Base-by-base conservation (phyloP, 805 yeast genomes). In the Maudiozyma serrabonitensis region DNA sequence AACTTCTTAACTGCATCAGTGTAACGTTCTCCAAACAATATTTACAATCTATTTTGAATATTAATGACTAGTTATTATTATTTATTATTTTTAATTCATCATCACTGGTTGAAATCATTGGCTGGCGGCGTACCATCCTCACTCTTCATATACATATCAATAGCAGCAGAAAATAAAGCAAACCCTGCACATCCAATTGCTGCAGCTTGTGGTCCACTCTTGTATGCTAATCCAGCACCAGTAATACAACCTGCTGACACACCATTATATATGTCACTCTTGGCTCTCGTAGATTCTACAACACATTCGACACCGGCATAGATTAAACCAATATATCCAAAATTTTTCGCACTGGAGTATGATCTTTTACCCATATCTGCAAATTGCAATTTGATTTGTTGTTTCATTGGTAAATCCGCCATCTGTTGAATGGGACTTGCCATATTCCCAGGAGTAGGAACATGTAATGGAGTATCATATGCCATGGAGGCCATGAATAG, bases 141-240 rank as follows among this genome's bases (percentile, higher is more conserved):
- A 58, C 86, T 80, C 57, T 90, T 78, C 84, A 90, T 76, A 60
- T 90, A 90, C 56, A 85, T 64, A 63, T 90, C 96, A 51, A 90
- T 70, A 41, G 95, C 95, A 4, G 88, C 82, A 49, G 95, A 84
- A 66, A 93, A 93, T 7, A 93, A 95, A 2, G 98, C 97, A 71
- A 93, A 93, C 8, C 97, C 99, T 26, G 95, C 96, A 74, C 98
- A 93, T 1, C 99, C 99, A 51, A 90, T 65, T 25, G 81, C 59
- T 0, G 96, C 93, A 28, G 95, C 95, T 59, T 83, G 89, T 0
- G 99, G 99, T 0, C 99, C 99, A 45, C 93, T 80, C 63, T 85
- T 87, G 57, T 86, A 76, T 1, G 97, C 95, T 47, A 93, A 75
- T 0, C 96, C 97, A 34, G 96, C 99, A 42, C 99, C 99, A 1